Evolutionary conservation across 2,329 filamentous ascomycete genomes (phyloP).

Genomic region (Graphium sp.): DNA sequence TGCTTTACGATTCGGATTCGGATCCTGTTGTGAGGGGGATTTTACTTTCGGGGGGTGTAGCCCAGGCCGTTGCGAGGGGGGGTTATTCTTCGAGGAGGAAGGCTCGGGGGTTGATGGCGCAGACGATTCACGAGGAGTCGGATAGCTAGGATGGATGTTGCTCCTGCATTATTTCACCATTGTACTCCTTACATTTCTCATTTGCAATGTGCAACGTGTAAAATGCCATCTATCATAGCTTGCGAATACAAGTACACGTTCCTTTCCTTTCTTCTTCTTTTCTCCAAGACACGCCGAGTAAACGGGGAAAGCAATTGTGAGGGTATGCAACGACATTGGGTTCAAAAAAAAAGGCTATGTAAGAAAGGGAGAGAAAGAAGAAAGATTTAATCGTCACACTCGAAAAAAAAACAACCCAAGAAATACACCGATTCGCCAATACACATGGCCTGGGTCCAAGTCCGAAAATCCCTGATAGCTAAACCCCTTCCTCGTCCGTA

Average conservation of each 20-base stretch:
- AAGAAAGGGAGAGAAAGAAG: conserved; percentile 1
- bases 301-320: too few relatives aligned
- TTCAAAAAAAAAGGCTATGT: conserved; percentile 1
- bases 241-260: neutral
- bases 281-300: too few relatives aligned
- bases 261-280: neutral
- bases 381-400: conserved; percentile 1
- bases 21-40: too few relatives aligned
- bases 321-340: neutral
- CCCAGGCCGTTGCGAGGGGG: too few relatives aligned
- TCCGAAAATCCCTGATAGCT: neutral
- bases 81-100: too few relatives aligned
- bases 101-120: too few relatives aligned
- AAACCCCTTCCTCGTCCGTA: neutral
- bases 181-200: neutral
- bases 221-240: too few relatives aligned
- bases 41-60: too few relatives aligned
- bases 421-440: neutral
- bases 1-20: too few relatives aligned
- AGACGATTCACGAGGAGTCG: neutral
- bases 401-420: neutral
- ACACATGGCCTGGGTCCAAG: neutral
- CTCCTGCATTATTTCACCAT: neutral
- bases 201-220: neutral
- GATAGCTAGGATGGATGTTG: neutral